Evolutionary conservation across 2,329 filamentous ascomycete genomes (phyloP).

Genomic region (Shiraia bambusicola): DNA sequence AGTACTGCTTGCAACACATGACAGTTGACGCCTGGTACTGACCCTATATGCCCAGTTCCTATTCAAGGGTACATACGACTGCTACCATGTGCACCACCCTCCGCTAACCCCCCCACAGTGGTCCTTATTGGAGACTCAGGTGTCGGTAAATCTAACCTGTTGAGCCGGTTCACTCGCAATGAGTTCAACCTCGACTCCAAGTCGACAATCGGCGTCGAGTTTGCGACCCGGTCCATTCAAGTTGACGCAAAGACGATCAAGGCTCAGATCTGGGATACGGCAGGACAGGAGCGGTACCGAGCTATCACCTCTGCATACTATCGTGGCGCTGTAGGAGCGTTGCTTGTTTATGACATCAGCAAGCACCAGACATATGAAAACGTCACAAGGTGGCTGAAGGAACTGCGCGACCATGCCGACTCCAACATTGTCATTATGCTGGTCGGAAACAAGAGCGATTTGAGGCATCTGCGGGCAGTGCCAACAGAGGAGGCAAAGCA

Average conservation of each 20-base stretch:
- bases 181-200: slow-evolving; percentile 99
- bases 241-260: slow-evolving; percentile 99
- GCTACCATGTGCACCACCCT: slow-evolving; percentile 17
- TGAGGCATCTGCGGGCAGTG: slow-evolving; percentile 94
- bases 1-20: slow-evolving; percentile 46
- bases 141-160: slow-evolving; percentile 99
- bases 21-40: slow-evolving; percentile 22
- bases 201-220: slow-evolving; percentile 99
- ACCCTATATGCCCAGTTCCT: slow-evolving; percentile 69
- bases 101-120: slow-evolving; percentile 60
- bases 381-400: slow-evolving; percentile 98
- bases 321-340: slow-evolving; percentile 91
- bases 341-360: slow-evolving; percentile 99
- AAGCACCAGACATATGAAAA: slow-evolving; percentile 99
- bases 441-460: slow-evolving; percentile 99
- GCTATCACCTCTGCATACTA: slow-evolving; percentile 99
- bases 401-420: slow-evolving; percentile 95
- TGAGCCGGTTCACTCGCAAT: slow-evolving; percentile 99
- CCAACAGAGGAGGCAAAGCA: slow-evolving; percentile 97
- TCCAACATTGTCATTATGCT: slow-evolving; percentile 99
- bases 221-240: slow-evolving; percentile 96
- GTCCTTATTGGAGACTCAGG: slow-evolving; percentile 99
- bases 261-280: slow-evolving; percentile 99
- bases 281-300: slow-evolving; percentile 97
- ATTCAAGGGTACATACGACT: slow-evolving; percentile 78